Evolutionary conservation across 2,329 filamentous ascomycete species (phyloP), one percentile per base, ranked within the genome.

Genomic region (Berkeleyomyces rouxiae): DNA sequence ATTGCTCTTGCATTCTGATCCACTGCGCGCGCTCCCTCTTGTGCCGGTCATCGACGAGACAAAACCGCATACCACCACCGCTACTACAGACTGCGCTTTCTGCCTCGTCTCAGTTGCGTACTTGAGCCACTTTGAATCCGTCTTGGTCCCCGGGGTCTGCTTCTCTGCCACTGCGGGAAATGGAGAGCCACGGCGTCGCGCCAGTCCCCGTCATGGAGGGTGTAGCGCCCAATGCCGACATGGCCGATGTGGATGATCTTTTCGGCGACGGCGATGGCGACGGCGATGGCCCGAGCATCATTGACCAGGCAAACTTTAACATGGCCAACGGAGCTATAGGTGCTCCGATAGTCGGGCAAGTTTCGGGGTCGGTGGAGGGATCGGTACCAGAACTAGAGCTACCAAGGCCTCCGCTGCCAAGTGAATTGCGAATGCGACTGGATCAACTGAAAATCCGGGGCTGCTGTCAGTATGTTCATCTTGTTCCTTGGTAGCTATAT

Each of bases 361-460:
- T 68, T 44, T 33, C 39, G 57, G 23, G 37, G 49, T 63, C 39
- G 43, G 43, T 7, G 51, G 43, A 11, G 11, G 43, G 11, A 46
- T 46, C 43, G 16, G 43, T n/a, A 46, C 43, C 61, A 23, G 55
- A 23, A 37, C 58, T 62, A 7, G 74, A 80, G 33, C 68, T 77
- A 5, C 72, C 77, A 3, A 76, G 80, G 39, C 58, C 65, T n/a
- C 60, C 65, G 11, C 76, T 79, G 10, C 78, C 81, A 62, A 88
- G 86, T 71, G 82, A 86, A 63, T 78, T 95, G 23, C 79, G 83
- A 42, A 82, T 85, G 69, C 82, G 88, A 63, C 73, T 96, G 44
- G 87, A 93, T 71, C 87, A 95, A 69, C 77, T 93, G 68, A 83
- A 87, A 67, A 77, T 80, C 64, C 82, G 82, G 64, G 90, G 90